A percentile compares a stretch with the other conserved stretches of the same genome.
phyloP scores from a whole-genome alignment of 176 grass and related monocot genomes.

The Rhynchospora pubera region DNA sequence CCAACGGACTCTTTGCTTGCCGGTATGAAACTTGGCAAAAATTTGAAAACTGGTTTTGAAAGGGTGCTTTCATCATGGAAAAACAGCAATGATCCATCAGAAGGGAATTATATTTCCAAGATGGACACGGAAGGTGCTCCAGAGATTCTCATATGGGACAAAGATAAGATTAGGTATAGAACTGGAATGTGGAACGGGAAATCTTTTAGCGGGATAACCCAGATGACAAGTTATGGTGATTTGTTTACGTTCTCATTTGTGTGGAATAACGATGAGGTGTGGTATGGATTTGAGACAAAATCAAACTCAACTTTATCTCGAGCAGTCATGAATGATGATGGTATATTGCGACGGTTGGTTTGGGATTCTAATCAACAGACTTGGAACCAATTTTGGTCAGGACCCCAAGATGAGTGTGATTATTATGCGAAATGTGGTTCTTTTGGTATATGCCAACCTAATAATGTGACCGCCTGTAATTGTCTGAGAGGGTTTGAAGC shows the following conservation, averaged over 20 bases:
- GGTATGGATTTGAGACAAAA: conserved; percentile 19
- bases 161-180: neutral
- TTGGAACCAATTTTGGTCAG: conserved; percentile 38
- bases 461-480: conserved; percentile 14
- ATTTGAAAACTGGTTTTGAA: neutral
- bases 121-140: conserved; percentile 23
- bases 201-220: neutral
- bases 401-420: conserved; percentile 31
- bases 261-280: conserved; percentile 20
- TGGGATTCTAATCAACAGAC: neutral
- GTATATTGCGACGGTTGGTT: conserved; percentile 30
- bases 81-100: neutral
- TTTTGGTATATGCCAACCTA: conserved; percentile 32
- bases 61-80: neutral
- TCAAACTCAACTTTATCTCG: conserved; percentile 19
- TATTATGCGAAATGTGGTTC: conserved; percentile 23
- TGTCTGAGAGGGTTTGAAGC: conserved; percentile 23
- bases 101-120: neutral
- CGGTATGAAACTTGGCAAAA: conserved; percentile 9
- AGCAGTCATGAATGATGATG: conserved; percentile 30
- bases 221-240: neutral
- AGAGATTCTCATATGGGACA: conserved; percentile 21
- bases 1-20: conserved; percentile 39
- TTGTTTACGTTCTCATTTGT: neutral
- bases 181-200: conserved; percentile 33